Conservation (phyloP, 2,329 filamentous ascomycete genomes). For the Dissoconium aciculare region DNA sequence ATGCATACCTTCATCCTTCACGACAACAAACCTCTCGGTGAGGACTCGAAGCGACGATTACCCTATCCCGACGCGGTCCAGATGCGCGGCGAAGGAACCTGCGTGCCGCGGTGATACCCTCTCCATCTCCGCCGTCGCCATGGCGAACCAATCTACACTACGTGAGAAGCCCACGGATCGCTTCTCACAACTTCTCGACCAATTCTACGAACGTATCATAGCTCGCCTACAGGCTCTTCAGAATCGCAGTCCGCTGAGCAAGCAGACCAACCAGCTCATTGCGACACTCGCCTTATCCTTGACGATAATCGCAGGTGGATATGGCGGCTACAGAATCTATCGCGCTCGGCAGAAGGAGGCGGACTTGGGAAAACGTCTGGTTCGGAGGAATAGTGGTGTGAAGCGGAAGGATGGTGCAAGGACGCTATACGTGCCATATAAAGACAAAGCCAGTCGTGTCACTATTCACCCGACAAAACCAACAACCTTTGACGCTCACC, state of each 20-base stretch:
- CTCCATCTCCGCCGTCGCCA: conserved; percentile 26
- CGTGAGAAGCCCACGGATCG: conserved; percentile 24
- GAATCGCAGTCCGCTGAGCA: conserved; percentile 41
- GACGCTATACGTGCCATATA: conserved; percentile 90
- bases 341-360: conserved; percentile 57
- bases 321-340: conserved; percentile 68
- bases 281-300: conserved; percentile 61
- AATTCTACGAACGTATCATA: conserved; percentile 30
- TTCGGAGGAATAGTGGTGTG: conserved; percentile 83
- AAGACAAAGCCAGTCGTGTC: conserved; percentile 75
- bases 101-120: conserved; percentile 1
- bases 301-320: conserved; percentile 64
- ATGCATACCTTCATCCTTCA: no score
- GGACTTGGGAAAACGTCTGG: conserved; percentile 65
- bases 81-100: no score
- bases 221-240: conserved; percentile 36
- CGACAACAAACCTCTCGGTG: no score
- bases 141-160: conserved; percentile 82
- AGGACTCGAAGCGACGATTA: no score
- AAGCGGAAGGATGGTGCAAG: conserved; percentile 88
- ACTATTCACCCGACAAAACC: conserved; percentile 80
- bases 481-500: conserved; percentile 91
- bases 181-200: conserved; percentile 20
- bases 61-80: no score
- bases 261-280: conserved; percentile 56